Evolutionary conservation across 169 alveolate genomes (phyloP), one percentile per base, ranked within the genome.

Genomic region (Babesia sp.): DNA sequence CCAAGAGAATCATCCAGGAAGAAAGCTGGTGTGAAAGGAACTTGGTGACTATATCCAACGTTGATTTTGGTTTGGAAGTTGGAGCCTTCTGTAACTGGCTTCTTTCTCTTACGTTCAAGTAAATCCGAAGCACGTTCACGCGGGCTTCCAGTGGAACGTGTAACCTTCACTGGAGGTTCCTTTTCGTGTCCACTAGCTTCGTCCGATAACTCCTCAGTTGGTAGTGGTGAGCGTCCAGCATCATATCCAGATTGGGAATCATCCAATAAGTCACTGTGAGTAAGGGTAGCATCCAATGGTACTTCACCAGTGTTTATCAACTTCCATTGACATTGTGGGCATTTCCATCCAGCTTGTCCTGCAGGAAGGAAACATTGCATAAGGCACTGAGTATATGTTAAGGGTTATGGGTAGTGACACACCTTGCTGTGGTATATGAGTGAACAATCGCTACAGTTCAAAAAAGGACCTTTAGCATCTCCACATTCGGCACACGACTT

Each of bases 31-130:
- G 90, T 73, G 54, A 83, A 90, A 12, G 95, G 94, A 20, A 92
- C 96, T 67, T 92, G 96, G 68, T 92, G 92, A 53, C 71, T 82
- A 31, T 74, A 83, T 11, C 96, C 96, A 18, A 92, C 90, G 54
- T 90, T 86, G 53, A 92, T 90, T 55, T 77, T 89, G 46, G 89
- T 75, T 60, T 79, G 75, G 79, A 84, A 84, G 72, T 87, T 87
- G n/a, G 93, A 84, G 28, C 93, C 93, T 74, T 87, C 93, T 14
- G 91, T 74, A 26, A 85, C 90, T 24, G 91, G 85, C 73, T 87
- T 87, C 73, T 87, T 87, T 51, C 89, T 80, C 61, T 87, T 87
- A 60, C 76, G 70, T 54, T 69, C 88, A 42, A 31, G 42, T 9
- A 44, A 3, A 0, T 68, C 70, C 8, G 54, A 14, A 22, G 37